Percentiles rank a stretch among this genome's conserved stretches.
phyloP scores from a whole-genome alignment of 768 basidiomycete genomes.

The Calocybe cyanea region DNA sequence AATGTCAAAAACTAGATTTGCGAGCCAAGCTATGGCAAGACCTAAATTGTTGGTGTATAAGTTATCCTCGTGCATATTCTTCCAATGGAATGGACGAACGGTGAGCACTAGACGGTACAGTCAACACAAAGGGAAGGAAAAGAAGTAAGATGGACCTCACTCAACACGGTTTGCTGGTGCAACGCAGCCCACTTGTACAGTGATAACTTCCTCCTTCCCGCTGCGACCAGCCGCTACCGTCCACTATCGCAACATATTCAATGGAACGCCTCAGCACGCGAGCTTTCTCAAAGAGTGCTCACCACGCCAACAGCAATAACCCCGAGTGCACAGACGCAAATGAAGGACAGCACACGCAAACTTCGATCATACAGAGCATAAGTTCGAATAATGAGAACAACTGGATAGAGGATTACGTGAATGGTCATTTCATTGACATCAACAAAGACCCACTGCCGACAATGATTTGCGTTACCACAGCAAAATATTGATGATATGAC shows the following conservation, averaged over 20 bases:
- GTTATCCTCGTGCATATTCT: neutral
- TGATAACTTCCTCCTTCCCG: too few species aligned
- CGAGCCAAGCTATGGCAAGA: conserved; percentile 35
- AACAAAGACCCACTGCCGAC: conserved; percentile 30
- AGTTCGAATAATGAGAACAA: conserved; percentile 35
- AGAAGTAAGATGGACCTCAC: neutral
- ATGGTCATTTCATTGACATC: neutral
- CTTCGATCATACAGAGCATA: conserved; percentile 38
- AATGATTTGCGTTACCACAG: conserved; percentile 31
- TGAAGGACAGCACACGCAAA: conserved; percentile 22
- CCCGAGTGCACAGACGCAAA: conserved; percentile 21
- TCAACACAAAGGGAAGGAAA: neutral
- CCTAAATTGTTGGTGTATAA: conserved; percentile 17
- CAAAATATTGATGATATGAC: conserved; percentile 27
- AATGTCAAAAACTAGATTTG: conserved; percentile 37
- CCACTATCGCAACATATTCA: conserved; percentile 15
- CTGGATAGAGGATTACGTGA: conserved; percentile 14
- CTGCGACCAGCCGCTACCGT: neutral
- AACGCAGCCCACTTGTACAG: neutral
- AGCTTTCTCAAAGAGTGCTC: neutral
- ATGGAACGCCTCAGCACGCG: conserved; percentile 12
- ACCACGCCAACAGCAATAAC: conserved; percentile 26
- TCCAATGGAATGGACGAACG: conserved; percentile 12
- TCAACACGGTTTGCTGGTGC: neutral
- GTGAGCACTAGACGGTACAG: conserved; percentile 8